A percentile compares a stretch with the other conserved stretches of the same genome.
Evolutionary conservation across 2,329 filamentous ascomycete genomes (phyloP).

Genomic region (Sarocladium oryzae): DNA sequence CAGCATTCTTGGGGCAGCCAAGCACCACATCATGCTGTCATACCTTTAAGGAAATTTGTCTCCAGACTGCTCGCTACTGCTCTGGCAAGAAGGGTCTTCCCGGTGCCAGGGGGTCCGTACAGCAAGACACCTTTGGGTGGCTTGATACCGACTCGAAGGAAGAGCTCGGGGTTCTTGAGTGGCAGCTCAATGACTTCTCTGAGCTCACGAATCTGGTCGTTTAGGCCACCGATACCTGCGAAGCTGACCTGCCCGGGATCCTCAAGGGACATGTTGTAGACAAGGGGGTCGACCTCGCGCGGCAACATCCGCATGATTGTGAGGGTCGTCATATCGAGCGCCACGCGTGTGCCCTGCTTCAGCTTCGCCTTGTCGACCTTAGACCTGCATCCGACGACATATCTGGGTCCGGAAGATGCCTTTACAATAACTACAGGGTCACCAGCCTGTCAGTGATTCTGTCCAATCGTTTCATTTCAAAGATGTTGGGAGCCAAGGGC

Average conservation of each 20-base stretch:
- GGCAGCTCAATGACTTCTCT: constrained; percentile 97
- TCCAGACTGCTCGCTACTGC: constrained; percentile 94
- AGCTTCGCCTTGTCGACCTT: constrained; percentile 97
- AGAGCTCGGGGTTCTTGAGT: constrained; percentile 97
- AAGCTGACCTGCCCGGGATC: constrained; percentile 98
- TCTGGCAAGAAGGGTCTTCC: constrained; percentile 89
- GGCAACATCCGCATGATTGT: constrained; percentile 99
- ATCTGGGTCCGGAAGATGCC: constrained; percentile 92
- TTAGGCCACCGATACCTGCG: constrained; percentile 92
- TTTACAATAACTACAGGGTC: constrained; percentile 79
- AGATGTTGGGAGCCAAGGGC: neutral
- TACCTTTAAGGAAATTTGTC: constrained; percentile 97
- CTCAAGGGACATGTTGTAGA: constrained; percentile 99
- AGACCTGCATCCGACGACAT: constrained; percentile 95
- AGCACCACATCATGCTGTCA: too few relatives aligned
- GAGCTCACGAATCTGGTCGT: constrained; percentile 96
- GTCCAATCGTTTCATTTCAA: neutral
- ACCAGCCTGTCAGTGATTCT: neutral
- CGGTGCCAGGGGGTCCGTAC: constrained; percentile 93
- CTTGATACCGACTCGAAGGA: constrained; percentile 95
- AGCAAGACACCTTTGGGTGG: constrained; percentile 95
- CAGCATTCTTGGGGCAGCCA: too few relatives aligned
- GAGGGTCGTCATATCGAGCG: constrained; percentile 97
- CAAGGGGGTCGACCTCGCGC: constrained; percentile 93
- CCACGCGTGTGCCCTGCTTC: constrained; percentile 96